A percentile compares a stretch with the other conserved stretches of the same genome.
These are phyloP conservation scores for Maudiozyma pseudohumilis DNA, from an alignment of 805 yeast species.

Conservation along the genomic window DNA sequence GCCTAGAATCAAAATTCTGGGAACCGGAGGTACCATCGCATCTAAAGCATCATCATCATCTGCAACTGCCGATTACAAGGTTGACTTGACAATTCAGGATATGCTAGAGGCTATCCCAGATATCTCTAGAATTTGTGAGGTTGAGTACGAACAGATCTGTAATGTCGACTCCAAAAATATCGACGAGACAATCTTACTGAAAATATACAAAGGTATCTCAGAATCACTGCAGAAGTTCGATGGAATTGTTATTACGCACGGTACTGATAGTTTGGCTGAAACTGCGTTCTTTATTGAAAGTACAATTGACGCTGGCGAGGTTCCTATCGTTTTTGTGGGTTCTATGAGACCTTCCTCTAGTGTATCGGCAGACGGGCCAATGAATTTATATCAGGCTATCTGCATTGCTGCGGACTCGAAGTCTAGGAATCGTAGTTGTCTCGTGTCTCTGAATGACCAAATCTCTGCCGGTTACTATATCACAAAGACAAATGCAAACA, in stretches of 20 bases:
- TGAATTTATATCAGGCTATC: conserved; percentile 62
- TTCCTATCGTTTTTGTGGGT: conserved; percentile 62
- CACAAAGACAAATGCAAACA: conserved; percentile 61
- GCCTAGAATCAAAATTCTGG: conserved; percentile 39
- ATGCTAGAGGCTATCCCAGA: conserved; percentile 47
- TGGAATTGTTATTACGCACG: conserved; percentile 59
- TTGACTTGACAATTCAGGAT: conserved; percentile 43
- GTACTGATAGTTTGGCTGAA: conserved; percentile 63
- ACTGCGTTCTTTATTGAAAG: conserved; percentile 55
- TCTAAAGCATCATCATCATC: conserved; percentile 39
- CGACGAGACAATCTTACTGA: conserved; percentile 36
- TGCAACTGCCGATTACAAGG: conserved; percentile 45
- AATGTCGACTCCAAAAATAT: conserved; percentile 55
- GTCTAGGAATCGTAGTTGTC: conserved; percentile 47
- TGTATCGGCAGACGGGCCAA: conserved; percentile 62
- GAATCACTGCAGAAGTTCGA: conserved; percentile 38
- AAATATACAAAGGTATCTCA: conserved; percentile 38
- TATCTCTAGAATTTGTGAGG: conserved; percentile 41
- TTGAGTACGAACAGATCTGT: conserved; percentile 53
- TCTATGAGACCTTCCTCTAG: conserved; percentile 69
- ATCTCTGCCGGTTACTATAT: conserved; percentile 62
- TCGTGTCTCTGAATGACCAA: conserved; percentile 58
- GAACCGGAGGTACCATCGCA: conserved; percentile 54
- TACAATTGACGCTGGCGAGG: conserved; percentile 33
- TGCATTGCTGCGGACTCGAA: conserved; percentile 46